Base-by-base conservation (phyloP, 371 early-diverging fungal species). In the Dichotomocladium elegans region DNA sequence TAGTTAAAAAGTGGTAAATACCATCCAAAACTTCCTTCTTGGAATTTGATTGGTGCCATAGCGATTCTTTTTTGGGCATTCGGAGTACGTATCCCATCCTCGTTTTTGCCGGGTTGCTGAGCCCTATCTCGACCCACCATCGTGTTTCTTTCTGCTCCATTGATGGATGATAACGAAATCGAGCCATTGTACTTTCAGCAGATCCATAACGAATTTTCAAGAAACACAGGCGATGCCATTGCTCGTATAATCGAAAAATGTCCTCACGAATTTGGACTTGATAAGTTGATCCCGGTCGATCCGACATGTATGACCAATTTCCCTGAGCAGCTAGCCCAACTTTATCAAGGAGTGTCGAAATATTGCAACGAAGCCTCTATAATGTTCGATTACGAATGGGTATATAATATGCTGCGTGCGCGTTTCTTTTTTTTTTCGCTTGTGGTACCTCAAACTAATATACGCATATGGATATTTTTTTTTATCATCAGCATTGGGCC, bases 301-400 rank as follows among this genome's bases (percentile, higher is more conserved):
- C 40, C 49, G 29, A 33, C 47, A 19, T 50, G 51, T n/a, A 24
- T 57, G 17, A 24, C 53, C 37, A 44, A 59, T 1, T 52, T 62
- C 5, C 49, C 58, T 9, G 67, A 73, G 22, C 53, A 57, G 30
- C 41, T 73, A 30, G 55, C 63, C 24, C 55, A 60, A 47, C 50
- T 64, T 10, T 64, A 67, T 29, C 55, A 64, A 58, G 63, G 67
- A 30, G 55, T 64, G 3, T 58, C 58, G 56, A 64, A 70, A 7
- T 58, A 62, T 47, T 70, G 68, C 40, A 46, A 47, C 17, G 47
- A 57, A 17, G 61, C 62, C 15, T 51, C 59, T n/a, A 26, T 74
- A n/a, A 47, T 34, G 24, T 74, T 74, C 57, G 71, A 74, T 53
- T 66, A 70, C 58, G 63, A 56, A 28, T 70, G 66, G 71, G 74